Conservation (phyloP, 768 basidiomycete species). For the Collybia nuda region DNA sequence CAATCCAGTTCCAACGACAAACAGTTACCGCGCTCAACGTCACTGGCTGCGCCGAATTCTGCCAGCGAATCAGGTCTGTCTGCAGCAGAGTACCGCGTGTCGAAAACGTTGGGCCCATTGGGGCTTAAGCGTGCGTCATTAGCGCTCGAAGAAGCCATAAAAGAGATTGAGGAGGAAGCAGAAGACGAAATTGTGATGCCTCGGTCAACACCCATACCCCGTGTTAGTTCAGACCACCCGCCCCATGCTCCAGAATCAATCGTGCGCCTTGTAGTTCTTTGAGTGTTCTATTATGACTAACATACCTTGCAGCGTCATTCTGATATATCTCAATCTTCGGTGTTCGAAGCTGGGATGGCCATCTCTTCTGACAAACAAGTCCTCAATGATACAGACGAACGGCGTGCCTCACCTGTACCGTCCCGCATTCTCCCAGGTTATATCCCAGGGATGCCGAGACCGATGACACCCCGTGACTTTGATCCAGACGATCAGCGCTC, state of each 20-base stretch:
- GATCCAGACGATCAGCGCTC: slow-evolving; percentile 72
- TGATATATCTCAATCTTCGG: slow-evolving; percentile 33
- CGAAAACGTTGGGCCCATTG: slow-evolving; percentile 50
- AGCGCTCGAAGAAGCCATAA: slow-evolving; percentile 74
- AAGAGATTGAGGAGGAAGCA: slow-evolving; percentile 72
- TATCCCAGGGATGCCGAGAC: slow-evolving; percentile 87
- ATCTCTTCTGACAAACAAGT: slow-evolving; percentile 64
- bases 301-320: slow-evolving; percentile 27
- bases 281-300: slow-evolving; percentile 5
- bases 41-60: slow-evolving; percentile 35
- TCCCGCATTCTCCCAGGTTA: slow-evolving; percentile 74
- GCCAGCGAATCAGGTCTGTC: slow-evolving; percentile 36
- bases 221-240: slow-evolving; percentile 33
- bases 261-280: slow-evolving; percentile 22
- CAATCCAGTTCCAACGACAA: slow-evolving; percentile 40
- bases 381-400: slow-evolving; percentile 45
- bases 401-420: slow-evolving; percentile 61
- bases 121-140: slow-evolving; percentile 65
- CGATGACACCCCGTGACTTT: slow-evolving; percentile 84
- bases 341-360: slow-evolving; percentile 67
- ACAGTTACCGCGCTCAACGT: slow-evolving; percentile 40
- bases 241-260: slow-evolving; percentile 19
- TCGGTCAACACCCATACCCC: slow-evolving; percentile 52
- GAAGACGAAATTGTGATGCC: slow-evolving; percentile 81
- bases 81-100: slow-evolving; percentile 43